These are phyloP conservation scores for Macadamia integrifolia DNA, from an alignment of 164 flowering plant genomes.

Conservation along the genomic window DNA sequence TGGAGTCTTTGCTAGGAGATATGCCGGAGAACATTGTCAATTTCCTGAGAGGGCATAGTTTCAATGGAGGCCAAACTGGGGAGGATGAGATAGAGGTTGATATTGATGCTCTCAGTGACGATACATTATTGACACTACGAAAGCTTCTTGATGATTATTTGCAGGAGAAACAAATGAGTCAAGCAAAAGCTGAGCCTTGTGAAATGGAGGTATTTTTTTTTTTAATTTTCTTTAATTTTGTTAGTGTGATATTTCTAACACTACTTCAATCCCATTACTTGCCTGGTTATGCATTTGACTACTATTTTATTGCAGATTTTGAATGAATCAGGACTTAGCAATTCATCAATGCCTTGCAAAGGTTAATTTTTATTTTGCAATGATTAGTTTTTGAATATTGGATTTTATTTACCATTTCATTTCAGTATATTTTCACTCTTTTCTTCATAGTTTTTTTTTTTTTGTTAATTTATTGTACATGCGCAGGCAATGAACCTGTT, in stretches of 20 bases:
- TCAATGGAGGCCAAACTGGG: constrained; percentile 28
- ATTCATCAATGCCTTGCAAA: constrained; percentile 49
- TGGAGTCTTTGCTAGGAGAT: constrained; percentile 49
- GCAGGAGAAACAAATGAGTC: constrained; percentile 36
- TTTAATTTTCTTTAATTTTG: not conserved
- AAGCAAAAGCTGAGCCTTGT: constrained; percentile 45
- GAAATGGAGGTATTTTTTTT: constrained; percentile 56
- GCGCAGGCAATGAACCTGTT: constrained; percentile 46
- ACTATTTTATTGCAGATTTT: constrained; percentile 31
- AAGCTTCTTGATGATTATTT: constrained; percentile 68
- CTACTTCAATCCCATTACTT: not conserved
- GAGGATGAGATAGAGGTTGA: constrained; percentile 92
- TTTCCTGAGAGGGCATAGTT: constrained; percentile 52
- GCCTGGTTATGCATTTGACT: not conserved
- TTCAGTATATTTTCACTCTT: not conserved
- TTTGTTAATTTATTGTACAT: not conserved
- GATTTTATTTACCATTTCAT: not conserved
- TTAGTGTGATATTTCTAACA: not conserved
- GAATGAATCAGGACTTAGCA: constrained; percentile 63
- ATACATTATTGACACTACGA: constrained; percentile 50
- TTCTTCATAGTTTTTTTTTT: not conserved
- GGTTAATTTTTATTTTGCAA: constrained; percentile 25
- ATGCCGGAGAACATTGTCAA: constrained; percentile 65
- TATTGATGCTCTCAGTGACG: constrained; percentile 60
- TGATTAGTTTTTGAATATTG: not conserved